Evolutionary conservation across 805 yeast genomes (phyloP).

Genomic region (Ogataea saltuana): DNA sequence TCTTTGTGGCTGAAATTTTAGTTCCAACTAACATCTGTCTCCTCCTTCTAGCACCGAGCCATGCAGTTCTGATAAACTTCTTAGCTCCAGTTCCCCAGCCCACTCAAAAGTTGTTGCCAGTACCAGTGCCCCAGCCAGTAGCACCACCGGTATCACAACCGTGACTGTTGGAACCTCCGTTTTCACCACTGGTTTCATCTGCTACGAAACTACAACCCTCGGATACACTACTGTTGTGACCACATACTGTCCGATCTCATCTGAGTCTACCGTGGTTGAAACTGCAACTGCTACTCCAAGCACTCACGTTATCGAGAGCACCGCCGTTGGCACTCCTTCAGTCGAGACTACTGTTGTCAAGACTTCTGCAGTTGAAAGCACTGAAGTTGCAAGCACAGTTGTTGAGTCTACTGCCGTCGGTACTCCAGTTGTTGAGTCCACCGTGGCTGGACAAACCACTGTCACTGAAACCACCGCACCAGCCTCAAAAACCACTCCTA

Average conservation of each 20-base stretch:
- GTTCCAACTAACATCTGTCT: no score
- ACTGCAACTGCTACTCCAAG: background rate
- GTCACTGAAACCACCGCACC: background rate
- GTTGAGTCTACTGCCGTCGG: background rate
- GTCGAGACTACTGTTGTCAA: background rate
- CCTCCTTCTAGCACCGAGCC: no score
- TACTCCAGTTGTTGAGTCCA: background rate
- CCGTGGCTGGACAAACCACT: background rate
- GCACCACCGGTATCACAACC: conserved; percentile 3
- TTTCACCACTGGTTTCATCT: conserved; percentile 5
- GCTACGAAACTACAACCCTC: background rate
- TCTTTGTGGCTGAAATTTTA: no score
- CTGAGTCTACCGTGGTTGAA: background rate
- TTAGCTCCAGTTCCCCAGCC: no score
- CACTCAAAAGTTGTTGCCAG: no score
- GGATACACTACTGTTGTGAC: conserved; percentile 1
- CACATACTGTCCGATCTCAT: conserved; percentile 1
- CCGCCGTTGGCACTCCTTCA: background rate
- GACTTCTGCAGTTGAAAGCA: background rate
- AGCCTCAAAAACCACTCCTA: conserved; percentile 1
- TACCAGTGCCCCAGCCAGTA: background rate
- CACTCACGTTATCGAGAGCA: background rate
- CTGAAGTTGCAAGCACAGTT: no score
- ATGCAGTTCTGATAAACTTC: no score
- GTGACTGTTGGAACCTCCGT: background rate